Percentiles rank a stretch among this genome's conserved stretches.
Conservation (phyloP, 345 rosid species). For the Moringa oleifera region DNA sequence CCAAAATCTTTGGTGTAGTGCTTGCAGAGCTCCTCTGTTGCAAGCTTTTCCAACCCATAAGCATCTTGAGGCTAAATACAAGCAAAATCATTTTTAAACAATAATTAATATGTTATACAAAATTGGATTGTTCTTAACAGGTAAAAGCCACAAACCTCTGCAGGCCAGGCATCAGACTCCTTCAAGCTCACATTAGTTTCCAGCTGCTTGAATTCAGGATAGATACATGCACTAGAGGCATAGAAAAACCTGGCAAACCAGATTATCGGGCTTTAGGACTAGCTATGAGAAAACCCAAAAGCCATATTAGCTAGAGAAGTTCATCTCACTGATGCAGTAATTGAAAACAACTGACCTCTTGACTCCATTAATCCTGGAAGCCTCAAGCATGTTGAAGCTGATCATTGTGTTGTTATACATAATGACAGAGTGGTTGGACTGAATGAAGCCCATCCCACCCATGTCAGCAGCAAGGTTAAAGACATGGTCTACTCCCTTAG, state of each 20-base stretch:
- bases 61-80: slow-evolving; percentile 97
- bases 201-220: slow-evolving; percentile 97
- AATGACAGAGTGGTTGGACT: slow-evolving; percentile 96
- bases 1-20: slow-evolving; percentile 95
- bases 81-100: background rate
- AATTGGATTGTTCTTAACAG: background rate
- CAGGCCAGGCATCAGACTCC: slow-evolving; percentile 99
- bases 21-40: slow-evolving; percentile 96
- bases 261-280: background rate
- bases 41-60: slow-evolving; percentile 98
- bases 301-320: background rate
- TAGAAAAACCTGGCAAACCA: slow-evolving; percentile 70
- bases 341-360: slow-evolving; percentile 53
- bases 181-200: slow-evolving; percentile 97
- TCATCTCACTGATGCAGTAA: background rate
- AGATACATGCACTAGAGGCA: slow-evolving; percentile 99
- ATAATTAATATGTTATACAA: background rate
- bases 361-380: slow-evolving; percentile 80
- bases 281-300: background rate
- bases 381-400: slow-evolving; percentile 97
- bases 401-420: slow-evolving; percentile 99
- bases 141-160: slow-evolving; percentile 62
- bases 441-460: slow-evolving; percentile 99
- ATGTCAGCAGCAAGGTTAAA: slow-evolving; percentile 99
- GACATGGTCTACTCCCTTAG: slow-evolving; percentile 71